phyloP scores from a whole-genome alignment of 495 filamentous ascomycete species.

The Aspergillus asperescens region DNA sequence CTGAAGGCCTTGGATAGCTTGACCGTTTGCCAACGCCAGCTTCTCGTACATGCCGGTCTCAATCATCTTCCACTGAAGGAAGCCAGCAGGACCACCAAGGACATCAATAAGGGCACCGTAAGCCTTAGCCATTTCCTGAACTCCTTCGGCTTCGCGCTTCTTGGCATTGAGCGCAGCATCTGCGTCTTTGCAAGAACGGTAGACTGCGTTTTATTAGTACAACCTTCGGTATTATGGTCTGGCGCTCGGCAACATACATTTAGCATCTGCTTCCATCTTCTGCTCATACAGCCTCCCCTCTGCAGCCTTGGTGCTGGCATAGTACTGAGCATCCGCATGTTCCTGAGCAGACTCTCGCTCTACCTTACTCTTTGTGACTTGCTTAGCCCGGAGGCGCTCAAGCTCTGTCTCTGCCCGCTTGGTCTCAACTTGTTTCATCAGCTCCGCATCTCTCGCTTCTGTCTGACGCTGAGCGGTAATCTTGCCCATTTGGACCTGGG shows the following conservation, averaged over 20 bases:
- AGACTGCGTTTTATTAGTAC: conserved; percentile 16
- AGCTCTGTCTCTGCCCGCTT: conserved; percentile 74
- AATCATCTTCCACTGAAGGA: conserved; percentile 67
- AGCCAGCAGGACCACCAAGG: conserved; percentile 67
- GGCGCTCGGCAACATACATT: conserved; percentile 20
- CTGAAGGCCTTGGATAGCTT: conserved; percentile 67
- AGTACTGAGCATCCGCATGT: conserved; percentile 59
- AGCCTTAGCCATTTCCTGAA: conserved; percentile 68
- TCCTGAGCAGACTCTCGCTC: conserved; percentile 65
- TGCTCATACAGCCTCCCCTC: conserved; percentile 55
- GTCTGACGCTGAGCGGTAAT: conserved; percentile 65
- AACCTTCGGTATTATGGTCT: neutral
- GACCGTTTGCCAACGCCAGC: conserved; percentile 43
- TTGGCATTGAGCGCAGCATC: conserved; percentile 56
- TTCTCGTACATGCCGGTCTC: conserved; percentile 36
- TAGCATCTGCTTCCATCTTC: conserved; percentile 53
- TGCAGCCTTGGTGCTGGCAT: conserved; percentile 42
- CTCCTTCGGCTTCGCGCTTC: conserved; percentile 68
- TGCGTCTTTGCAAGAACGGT: conserved; percentile 50
- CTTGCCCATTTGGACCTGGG: conserved; percentile 64
- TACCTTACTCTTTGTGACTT: conserved; percentile 74
- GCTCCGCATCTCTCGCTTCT: conserved; percentile 67
- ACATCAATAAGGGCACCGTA: conserved; percentile 63
- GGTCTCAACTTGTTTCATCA: conserved; percentile 67
- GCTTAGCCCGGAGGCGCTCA: conserved; percentile 66